phyloP scores from a whole-genome alignment of 1,284 basidiomycete species.

The Microstroma glucosiphilum region DNA sequence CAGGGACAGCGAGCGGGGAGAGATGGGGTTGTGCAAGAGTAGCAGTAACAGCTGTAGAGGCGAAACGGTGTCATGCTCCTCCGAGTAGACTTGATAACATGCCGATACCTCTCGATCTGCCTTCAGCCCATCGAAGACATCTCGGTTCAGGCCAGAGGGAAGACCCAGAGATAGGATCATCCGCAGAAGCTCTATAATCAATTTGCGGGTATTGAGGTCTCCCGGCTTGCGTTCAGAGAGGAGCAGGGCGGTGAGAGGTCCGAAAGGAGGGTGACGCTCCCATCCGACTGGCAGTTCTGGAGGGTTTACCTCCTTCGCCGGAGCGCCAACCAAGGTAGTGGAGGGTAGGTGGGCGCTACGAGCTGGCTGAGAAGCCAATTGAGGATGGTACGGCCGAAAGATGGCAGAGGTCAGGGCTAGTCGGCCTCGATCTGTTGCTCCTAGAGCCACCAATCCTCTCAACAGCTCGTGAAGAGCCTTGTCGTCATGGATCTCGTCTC shows the following conservation, averaged over 20 bases:
- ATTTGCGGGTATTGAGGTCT: slow-evolving; percentile 77
- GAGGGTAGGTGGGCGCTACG: slow-evolving; percentile 65
- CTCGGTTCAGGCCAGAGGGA: slow-evolving; percentile 17
- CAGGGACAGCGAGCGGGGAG: slow-evolving; percentile 31
- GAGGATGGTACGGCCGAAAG: slow-evolving; percentile 2
- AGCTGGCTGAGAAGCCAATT: slow-evolving; percentile 1
- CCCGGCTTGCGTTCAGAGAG: slow-evolving; percentile 97
- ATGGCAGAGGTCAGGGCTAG: neutral
- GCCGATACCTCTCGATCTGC: slow-evolving; percentile 39
- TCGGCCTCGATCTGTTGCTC: slow-evolving; percentile 67
- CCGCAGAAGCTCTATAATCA: slow-evolving; percentile 74
- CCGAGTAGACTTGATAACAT: neutral
- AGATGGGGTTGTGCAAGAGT: slow-evolving; percentile 34
- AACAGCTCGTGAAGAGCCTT: slow-evolving; percentile 85
- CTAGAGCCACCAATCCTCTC: slow-evolving; percentile 85
- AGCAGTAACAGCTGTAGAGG: slow-evolving; percentile 20
- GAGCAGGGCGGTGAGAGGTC: slow-evolving; percentile 71
- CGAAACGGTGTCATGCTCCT: neutral
- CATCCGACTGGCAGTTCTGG: slow-evolving; percentile 4
- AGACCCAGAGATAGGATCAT: slow-evolving; percentile 48
- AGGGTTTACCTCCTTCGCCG: neutral
- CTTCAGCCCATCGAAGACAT: slow-evolving; percentile 36
- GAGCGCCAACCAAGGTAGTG: slow-evolving; percentile 60
- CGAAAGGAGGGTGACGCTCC: slow-evolving; percentile 63
- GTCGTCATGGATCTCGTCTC: slow-evolving; percentile 97